A percentile compares a stretch with the other conserved stretches of the same genome.
These are phyloP conservation scores for Phaffia australis DNA, from an alignment of 768 basidiomycete genomes.

Conservation along the genomic window DNA sequence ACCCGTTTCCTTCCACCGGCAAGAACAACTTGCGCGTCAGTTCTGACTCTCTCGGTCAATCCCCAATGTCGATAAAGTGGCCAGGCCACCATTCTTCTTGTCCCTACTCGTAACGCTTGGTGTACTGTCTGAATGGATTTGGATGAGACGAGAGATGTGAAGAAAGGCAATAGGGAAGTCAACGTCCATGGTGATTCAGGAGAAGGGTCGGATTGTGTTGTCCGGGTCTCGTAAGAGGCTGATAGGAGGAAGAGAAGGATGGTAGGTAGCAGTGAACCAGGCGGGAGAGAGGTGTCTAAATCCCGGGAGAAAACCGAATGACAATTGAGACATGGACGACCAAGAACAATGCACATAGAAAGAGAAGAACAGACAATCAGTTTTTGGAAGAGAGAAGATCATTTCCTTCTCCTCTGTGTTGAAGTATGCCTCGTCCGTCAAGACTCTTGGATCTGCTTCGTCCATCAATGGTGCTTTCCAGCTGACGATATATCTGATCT, in stretches of 20 bases:
- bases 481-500: conserved; percentile 56
- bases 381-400: conserved; percentile 49
- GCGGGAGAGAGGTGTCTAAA: conserved; percentile 40
- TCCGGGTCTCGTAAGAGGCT: conserved; percentile 70
- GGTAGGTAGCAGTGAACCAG: conserved; percentile 59
- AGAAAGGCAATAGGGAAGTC: conserved; percentile 56
- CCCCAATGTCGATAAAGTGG: conserved; percentile 70
- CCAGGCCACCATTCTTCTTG: conserved; percentile 63
- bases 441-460: conserved; percentile 42
- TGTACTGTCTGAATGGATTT: conserved; percentile 47
- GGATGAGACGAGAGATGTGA: conserved; percentile 70
- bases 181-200: conserved; percentile 85
- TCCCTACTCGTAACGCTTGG: conserved; percentile 51
- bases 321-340: neutral
- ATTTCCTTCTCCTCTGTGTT: conserved; percentile 28
- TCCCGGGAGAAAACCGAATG: neutral
- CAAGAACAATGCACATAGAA: neutral
- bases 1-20: conserved; percentile 53
- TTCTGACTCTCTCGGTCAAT: conserved; percentile 56
- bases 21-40: conserved; percentile 54
- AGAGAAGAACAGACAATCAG: conserved; percentile 46
- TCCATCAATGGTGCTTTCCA: conserved; percentile 51
- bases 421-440: conserved; percentile 61
- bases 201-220: conserved; percentile 66
- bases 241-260: conserved; percentile 63